Conservation (phyloP, 495 filamentous ascomycete genomes). For the Podospora sp. region DNA sequence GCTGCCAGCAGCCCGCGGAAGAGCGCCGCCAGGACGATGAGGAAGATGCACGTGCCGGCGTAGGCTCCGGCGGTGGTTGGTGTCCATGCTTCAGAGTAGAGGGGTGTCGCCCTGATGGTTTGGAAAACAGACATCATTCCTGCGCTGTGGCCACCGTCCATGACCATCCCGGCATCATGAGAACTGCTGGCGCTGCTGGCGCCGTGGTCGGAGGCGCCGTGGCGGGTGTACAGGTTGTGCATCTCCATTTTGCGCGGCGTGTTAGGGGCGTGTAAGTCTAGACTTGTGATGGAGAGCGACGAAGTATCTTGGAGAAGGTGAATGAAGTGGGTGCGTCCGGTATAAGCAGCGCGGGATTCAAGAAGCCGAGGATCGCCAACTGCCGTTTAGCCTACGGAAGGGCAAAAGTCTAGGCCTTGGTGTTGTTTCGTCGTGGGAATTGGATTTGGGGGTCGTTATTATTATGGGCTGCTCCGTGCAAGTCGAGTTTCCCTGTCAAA, state of each 20-base stretch:
- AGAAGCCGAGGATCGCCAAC: conserved; percentile 7
- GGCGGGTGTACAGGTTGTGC: conserved; percentile 20
- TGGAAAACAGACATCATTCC: conserved; percentile 64
- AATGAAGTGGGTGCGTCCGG: conserved; percentile 1
- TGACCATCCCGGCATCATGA: neutral
- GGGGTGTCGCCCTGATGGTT: conserved; percentile 64
- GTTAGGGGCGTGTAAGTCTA: neutral
- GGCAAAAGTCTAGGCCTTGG: conserved; percentile 3
- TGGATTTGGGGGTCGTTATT: neutral
- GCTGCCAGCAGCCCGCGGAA: conserved; percentile 70
- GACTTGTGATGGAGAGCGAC: conserved; percentile 6
- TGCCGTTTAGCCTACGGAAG: conserved; percentile 24
- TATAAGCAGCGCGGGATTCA: conserved; percentile 4
- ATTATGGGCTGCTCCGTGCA: neutral
- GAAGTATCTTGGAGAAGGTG: neutral
- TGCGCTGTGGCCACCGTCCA: conserved; percentile 25
- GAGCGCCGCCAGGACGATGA: conserved; percentile 70
- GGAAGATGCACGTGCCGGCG: conserved; percentile 84
- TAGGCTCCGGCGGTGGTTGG: conserved; percentile 69
- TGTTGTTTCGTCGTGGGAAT: conserved; percentile 12
- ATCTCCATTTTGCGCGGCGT: neutral
- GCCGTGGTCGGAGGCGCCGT: conserved; percentile 17
- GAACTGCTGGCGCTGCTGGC: neutral
- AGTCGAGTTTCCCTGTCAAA: neutral
- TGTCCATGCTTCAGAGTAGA: conserved; percentile 75